Percentiles rank a stretch among this genome's conserved stretches.
These are phyloP conservation scores for Rhynchospora pubera DNA, from an alignment of 176 grass and related monocot genomes.

Conservation along the genomic window DNA sequence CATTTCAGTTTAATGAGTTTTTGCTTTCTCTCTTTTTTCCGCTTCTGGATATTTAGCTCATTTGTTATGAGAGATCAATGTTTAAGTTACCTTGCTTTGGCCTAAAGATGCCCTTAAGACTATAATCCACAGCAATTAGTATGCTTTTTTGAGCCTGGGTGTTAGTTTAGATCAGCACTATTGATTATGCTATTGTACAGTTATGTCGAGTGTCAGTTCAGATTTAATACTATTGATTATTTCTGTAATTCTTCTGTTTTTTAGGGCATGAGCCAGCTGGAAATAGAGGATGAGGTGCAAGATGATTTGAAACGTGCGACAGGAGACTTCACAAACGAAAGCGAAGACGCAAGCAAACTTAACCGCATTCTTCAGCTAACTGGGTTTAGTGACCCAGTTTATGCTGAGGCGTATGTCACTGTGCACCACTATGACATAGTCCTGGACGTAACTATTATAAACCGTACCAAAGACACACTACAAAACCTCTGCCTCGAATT, in stretches of 20 bases:
- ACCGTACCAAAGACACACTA: constrained; percentile 29
- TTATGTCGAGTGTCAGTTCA: not conserved
- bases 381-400: constrained; percentile 62
- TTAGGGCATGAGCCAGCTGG: constrained; percentile 60
- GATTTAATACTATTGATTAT: not conserved
- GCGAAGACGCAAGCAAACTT: constrained; percentile 38
- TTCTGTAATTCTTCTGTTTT: constrained; percentile 12
- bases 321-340: constrained; percentile 42
- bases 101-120: not conserved
- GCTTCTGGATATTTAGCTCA: not conserved
- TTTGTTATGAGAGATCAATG: not conserved
- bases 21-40: not conserved
- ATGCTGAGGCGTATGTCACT: constrained; percentile 52
- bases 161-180: not conserved
- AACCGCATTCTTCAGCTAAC: constrained; percentile 57
- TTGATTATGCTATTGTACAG: not conserved
- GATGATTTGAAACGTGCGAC: constrained; percentile 58
- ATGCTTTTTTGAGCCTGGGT: no score
- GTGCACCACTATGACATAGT: constrained; percentile 38
- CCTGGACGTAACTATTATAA: constrained; percentile 29
- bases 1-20: not conserved
- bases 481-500: constrained; percentile 45
- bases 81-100: not conserved
- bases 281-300: constrained; percentile 58
- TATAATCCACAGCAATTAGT: not conserved